These are phyloP conservation scores for Hypomyces perniciosus DNA, from an alignment of 2,329 filamentous ascomycete genomes.

Conservation along the genomic window DNA sequence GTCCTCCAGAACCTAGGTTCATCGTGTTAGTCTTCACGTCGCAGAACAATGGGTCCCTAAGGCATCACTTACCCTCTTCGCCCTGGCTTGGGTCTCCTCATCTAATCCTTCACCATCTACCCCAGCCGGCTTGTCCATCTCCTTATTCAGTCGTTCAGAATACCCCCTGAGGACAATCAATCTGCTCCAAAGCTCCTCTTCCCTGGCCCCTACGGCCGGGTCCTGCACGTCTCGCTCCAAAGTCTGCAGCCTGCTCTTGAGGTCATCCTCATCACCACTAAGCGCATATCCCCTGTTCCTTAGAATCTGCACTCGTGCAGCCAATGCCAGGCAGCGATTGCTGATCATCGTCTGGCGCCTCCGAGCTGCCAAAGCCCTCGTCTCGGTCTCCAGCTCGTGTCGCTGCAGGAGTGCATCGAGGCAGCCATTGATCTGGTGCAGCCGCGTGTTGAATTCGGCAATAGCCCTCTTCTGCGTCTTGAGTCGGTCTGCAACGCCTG, in stretches of 20 bases:
- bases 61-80: conserved; percentile 59
- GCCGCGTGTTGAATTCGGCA: conserved; percentile 60
- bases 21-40: conserved; percentile 13
- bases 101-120: conserved; percentile 54
- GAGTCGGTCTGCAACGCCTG: conserved; percentile 64
- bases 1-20: conserved; percentile 64
- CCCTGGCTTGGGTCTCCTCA: conserved; percentile 63
- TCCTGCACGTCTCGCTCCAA: conserved; percentile 68
- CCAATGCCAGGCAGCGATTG: conserved; percentile 66
- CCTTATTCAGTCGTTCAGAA: conserved; percentile 64
- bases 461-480: conserved; percentile 66
- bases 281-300: conserved; percentile 77
- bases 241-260: conserved; percentile 63
- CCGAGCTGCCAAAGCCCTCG: conserved; percentile 65
- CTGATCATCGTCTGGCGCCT: conserved; percentile 67
- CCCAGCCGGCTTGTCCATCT: conserved; percentile 62
- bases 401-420: conserved; percentile 66
- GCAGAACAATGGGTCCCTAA: too few species aligned
- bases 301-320: conserved; percentile 73
- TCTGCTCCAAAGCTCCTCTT: conserved; percentile 81
- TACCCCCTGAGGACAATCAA: conserved; percentile 70
- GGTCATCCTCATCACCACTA: conserved; percentile 70
- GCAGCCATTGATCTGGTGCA: conserved; percentile 75
- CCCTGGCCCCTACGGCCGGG: conserved; percentile 65
- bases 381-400: conserved; percentile 71